Conservation (phyloP, 164 flowering plant species). For the Cinnamomum chago region DNA sequence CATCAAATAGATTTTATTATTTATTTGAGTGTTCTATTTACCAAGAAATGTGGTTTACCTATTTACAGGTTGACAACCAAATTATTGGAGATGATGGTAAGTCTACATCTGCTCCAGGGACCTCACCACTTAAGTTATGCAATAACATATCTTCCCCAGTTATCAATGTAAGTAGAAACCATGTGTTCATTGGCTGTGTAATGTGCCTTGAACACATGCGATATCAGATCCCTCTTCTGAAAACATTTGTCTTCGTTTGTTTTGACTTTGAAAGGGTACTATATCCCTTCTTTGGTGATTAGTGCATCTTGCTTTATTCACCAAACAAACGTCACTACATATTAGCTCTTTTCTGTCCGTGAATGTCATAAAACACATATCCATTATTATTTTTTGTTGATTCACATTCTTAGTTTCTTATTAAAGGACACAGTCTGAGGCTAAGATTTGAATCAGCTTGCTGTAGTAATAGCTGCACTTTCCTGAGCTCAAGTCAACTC, state of each 20-base stretch:
- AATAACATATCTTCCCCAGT: constrained; percentile 16
- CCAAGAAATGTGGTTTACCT: not conserved
- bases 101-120: constrained; percentile 15
- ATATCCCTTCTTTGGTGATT: not conserved
- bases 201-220: not conserved
- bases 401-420: too few relatives aligned
- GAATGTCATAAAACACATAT: too few relatives aligned
- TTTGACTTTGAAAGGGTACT: not conserved
- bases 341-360: not conserved
- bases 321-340: not conserved
- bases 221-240: not conserved
- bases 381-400: too few relatives aligned
- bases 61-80: constrained; percentile 14
- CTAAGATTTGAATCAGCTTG: too few relatives aligned
- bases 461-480: too few relatives aligned
- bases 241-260: not conserved
- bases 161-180: constrained; percentile 15
- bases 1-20: not conserved
- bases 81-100: constrained; percentile 7
- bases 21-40: not conserved
- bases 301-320: not conserved
- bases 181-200: not conserved
- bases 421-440: too few relatives aligned
- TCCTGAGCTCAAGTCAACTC: too few relatives aligned
- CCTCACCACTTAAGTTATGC: constrained; percentile 16